Base-by-base conservation (phyloP, 2,329 filamentous ascomycete genomes). In the Teratosphaeria gauchensis region DNA sequence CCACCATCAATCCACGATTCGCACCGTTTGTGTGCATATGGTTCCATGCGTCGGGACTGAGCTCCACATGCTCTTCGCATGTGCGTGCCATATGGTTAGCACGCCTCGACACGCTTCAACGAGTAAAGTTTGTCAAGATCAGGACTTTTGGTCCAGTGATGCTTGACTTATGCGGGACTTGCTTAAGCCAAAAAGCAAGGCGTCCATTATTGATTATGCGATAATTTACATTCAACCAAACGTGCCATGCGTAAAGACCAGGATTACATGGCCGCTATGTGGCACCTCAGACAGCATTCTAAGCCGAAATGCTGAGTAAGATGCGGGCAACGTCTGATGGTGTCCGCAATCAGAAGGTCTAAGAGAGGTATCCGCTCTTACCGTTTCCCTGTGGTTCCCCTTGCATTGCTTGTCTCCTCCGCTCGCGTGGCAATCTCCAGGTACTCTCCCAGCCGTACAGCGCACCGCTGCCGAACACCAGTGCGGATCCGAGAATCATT, bases 381-480 rank as follows among this genome's bases (percentile, higher is more conserved):
- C 53, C 53, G 56, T 33, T 59, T 58, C 32, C 55, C 53, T 31
- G 51, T 24, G 14, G 31, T 53, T 30, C 51, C 30, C 38, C 46
- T 35, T 53, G 56, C 48, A 35, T n/a, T 31, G 52, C 52, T 32
- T 54, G n/a, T 9, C 54, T 24, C 35, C 24, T 59, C 30, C 62
- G 61, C 59, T 63, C 66, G 62, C 68, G 71, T 56, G 75, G 74
- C 33, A 79, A 73, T 57, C 75, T 69, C 66, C 76, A 78, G 42
- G 74, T 76, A 7, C 77, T 80, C 65, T 95, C 92, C 68, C 92
- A 82, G 2, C 90, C 92, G 76, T 99, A 99, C 62, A 97, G 73
- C 0, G 86, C 92, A n/a, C 92, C 94, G 0, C 90, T 90, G 14
- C 87, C 83, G 75, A 97, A 99, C 7, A 99, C 94, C 62, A 97